These are phyloP conservation scores for Zoysia japonica DNA, from an alignment of 176 grass and related monocot genomes.

Conservation along the genomic window DNA sequence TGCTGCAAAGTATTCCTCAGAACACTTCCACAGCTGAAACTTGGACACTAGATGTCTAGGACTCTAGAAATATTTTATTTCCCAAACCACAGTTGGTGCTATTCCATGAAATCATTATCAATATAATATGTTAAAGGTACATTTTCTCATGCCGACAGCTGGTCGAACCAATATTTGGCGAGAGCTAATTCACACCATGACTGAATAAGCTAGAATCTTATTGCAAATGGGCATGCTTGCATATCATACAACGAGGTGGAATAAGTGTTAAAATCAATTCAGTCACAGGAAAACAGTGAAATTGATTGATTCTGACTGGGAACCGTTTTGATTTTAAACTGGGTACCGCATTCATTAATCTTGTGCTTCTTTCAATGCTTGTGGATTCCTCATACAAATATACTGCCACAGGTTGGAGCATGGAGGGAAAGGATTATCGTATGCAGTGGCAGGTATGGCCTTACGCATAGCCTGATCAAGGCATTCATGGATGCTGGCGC, in stretches of 20 bases:
- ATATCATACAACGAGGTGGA: background rate
- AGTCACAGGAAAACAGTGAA: background rate
- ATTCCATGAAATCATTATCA: background rate
- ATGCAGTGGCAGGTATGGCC: constrained; percentile 73
- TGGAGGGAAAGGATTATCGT: constrained; percentile 94
- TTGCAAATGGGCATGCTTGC: background rate
- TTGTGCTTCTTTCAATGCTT: constrained; percentile 2
- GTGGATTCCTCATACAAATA: constrained; percentile 25
- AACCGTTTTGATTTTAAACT: background rate
- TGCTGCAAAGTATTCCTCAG: background rate
- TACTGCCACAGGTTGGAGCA: constrained; percentile 71
- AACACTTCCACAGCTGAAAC: constrained; percentile 7
- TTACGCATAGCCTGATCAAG: constrained; percentile 67
- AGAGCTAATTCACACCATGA: background rate
- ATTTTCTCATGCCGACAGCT: background rate
- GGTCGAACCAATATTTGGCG: background rate
- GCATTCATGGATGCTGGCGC: constrained; percentile 85
- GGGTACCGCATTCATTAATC: background rate
- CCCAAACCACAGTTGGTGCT: background rate
- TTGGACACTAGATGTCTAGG: background rate
- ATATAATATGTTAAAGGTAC: background rate
- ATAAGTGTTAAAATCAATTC: background rate
- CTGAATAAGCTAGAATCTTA: background rate
- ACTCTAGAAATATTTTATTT: background rate
- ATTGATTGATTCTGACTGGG: background rate